A percentile compares a stretch with the other conserved stretches of the same genome.
Conservation (phyloP, 116 monocot species). For the Dioscorea cayenensis region DNA sequence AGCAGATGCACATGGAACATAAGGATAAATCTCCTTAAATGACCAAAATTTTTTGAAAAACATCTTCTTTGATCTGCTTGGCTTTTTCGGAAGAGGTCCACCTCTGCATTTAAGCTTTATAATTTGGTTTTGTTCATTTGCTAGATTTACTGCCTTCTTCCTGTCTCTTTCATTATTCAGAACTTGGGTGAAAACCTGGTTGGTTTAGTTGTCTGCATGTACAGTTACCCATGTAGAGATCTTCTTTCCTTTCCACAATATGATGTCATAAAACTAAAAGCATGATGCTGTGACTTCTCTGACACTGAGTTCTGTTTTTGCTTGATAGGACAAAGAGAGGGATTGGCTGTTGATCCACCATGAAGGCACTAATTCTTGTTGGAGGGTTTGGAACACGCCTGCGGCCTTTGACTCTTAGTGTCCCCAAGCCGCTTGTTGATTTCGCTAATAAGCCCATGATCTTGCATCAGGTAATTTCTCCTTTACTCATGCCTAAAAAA, state of each 20-base stretch:
- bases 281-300: not conserved
- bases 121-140: not conserved
- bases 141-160: not conserved
- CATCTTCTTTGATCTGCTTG: not conserved
- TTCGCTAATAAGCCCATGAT: conserved; percentile 78
- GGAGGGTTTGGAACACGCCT: conserved; percentile 53
- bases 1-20: not conserved
- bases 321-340: not conserved
- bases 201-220: not conserved
- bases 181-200: not conserved
- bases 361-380: conserved; percentile 56
- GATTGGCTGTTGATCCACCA: conserved; percentile 8
- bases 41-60: not conserved
- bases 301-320: not conserved
- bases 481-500: not conserved
- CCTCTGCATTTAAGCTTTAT: not conserved
- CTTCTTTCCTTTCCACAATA: not conserved
- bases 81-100: not conserved
- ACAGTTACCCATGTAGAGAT: not conserved
- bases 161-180: not conserved
- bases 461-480: conserved; percentile 51
- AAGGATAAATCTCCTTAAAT: not conserved
- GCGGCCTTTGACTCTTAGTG: conserved; percentile 42
- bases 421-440: conserved; percentile 55
- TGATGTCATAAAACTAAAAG: conserved; percentile 5